Base-by-base conservation (phyloP, 495 filamentous ascomycete genomes). In the Pyrenula massariospora region DNA sequence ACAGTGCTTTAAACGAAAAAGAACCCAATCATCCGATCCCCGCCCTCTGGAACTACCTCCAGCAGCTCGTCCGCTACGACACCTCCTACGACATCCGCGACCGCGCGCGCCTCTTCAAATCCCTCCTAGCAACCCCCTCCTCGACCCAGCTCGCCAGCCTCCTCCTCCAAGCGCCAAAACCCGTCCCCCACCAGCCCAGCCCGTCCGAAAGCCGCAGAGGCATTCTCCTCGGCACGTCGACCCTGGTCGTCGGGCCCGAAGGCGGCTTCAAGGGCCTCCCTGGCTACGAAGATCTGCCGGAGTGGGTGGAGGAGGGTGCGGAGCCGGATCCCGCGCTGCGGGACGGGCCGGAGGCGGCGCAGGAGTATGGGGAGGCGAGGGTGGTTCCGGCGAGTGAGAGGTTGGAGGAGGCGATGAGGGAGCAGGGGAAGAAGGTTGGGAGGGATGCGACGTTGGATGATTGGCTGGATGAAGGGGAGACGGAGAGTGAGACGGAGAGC, bases 71-170 rank as follows among this genome's bases (percentile, higher is more conserved):
- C 12, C 83, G 93, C 58, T 98, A 97, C 64, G 92, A 96, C 60
- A 87, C 84, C 0, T 96, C 91, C 2, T 98, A 96, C 66, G 91
- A 96, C 64, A 82, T 97, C 2, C 89, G 93, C 47, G 93, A 96
- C 63, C 87, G 93, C 21, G 82, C 91, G 1, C 80, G 93, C 8
- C 72, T 96, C 24, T 96, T 95, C 71, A 90, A 88, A 60, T 82
- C 86, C 1, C 79, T 98, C 2, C 80, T 98, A 1, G 78, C 81
- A 21, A 80, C 80, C 11, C 88, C 91, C 0, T 76, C 77, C 3
- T 82, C 79, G 8, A 89, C 86, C 0, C 89, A 96, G 64, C 81
- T 98, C 15, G 93, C 93, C 15, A 91, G 84, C 8, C 76, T 98
- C 2, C 83, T 96, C 60, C 83, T 98, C 0, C 78, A 96, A 0